Percentiles rank a stretch among this genome's conserved stretches.
phyloP scores from a whole-genome alignment of 148 eudicot species.

The Rhododendron vialii region DNA sequence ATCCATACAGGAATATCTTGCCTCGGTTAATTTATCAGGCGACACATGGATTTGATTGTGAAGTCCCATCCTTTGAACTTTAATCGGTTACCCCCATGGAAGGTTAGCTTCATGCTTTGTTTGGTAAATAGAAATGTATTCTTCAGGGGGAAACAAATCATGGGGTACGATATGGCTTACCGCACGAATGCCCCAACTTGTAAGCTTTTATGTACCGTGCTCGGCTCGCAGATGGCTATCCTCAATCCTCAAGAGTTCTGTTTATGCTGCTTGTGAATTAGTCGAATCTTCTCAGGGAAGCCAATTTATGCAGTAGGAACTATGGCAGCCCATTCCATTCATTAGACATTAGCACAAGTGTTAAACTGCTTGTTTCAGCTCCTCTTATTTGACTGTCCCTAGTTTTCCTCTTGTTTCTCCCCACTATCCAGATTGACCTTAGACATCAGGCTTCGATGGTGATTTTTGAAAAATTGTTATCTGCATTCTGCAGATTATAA shows the following conservation, averaged over 20 bases:
- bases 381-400: background rate
- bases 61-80: constrained; percentile 65
- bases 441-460: background rate
- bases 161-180: background rate
- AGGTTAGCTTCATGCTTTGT: background rate
- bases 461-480: background rate
- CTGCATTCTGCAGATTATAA: background rate
- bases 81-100: constrained; percentile 1
- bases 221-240: background rate
- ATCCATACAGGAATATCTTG: constrained; percentile 57
- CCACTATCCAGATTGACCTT: background rate
- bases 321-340: background rate
- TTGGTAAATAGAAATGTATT: background rate
- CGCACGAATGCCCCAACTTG: background rate
- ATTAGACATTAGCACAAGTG: background rate
- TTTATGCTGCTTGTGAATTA: background rate
- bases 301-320: background rate
- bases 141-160: background rate
- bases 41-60: constrained; percentile 42
- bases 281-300: background rate
- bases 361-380: background rate
- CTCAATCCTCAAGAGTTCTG: background rate
- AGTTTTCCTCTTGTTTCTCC: background rate
- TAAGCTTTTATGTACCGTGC: background rate
- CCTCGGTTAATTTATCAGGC: constrained; percentile 50